Percentiles rank a stretch among this genome's conserved stretches.
Evolutionary conservation across 2,329 filamentous ascomycete species (phyloP).

Genomic region (Fusarium euwallaceae): DNA sequence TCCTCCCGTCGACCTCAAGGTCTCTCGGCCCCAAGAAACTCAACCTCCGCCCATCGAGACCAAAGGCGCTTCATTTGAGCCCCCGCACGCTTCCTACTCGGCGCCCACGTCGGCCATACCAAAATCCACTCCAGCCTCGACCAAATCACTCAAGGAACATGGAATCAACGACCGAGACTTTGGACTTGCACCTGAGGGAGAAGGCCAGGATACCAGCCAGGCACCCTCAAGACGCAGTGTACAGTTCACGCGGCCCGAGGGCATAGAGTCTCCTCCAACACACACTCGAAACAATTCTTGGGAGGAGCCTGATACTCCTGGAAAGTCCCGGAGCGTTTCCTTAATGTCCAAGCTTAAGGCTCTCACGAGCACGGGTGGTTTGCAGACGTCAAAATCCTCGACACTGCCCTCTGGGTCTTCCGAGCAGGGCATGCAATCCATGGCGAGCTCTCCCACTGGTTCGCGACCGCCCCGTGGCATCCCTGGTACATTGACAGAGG

Average conservation of each 20-base stretch:
- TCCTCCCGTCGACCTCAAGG: slow-evolving; percentile 37
- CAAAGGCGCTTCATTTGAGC: slow-evolving; percentile 21
- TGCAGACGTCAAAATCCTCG: slow-evolving; percentile 62
- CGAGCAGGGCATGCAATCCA: slow-evolving; percentile 57
- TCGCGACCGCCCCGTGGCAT: slow-evolving; percentile 61
- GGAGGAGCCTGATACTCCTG: slow-evolving; percentile 72
- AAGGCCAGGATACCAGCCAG: slow-evolving; percentile 31
- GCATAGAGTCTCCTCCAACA: slow-evolving; percentile 60
- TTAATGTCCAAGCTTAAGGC: slow-evolving; percentile 86
- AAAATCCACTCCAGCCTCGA: slow-evolving; percentile 40
- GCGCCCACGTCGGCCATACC: slow-evolving; percentile 31
- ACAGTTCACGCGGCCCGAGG: slow-evolving; percentile 76
- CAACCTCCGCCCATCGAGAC: slow-evolving; percentile 25
- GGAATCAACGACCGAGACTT: slow-evolving; percentile 40
- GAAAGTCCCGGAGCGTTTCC: slow-evolving; percentile 72
- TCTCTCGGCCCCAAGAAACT: slow-evolving; percentile 7
- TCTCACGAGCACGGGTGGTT: slow-evolving; percentile 68
- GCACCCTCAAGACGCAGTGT: slow-evolving; percentile 69
- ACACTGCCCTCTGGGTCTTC: slow-evolving; percentile 42
- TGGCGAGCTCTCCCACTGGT: slow-evolving; percentile 62
- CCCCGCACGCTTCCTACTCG: slow-evolving; percentile 16
- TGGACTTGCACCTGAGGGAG: slow-evolving; percentile 21
- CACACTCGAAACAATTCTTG: slow-evolving; percentile 75
- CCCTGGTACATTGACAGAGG: slow-evolving; percentile 67
- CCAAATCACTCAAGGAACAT: slow-evolving; percentile 40